phyloP scores from a whole-genome alignment of 2,329 filamentous ascomycete genomes.

The Hypoxylon sp. region DNA sequence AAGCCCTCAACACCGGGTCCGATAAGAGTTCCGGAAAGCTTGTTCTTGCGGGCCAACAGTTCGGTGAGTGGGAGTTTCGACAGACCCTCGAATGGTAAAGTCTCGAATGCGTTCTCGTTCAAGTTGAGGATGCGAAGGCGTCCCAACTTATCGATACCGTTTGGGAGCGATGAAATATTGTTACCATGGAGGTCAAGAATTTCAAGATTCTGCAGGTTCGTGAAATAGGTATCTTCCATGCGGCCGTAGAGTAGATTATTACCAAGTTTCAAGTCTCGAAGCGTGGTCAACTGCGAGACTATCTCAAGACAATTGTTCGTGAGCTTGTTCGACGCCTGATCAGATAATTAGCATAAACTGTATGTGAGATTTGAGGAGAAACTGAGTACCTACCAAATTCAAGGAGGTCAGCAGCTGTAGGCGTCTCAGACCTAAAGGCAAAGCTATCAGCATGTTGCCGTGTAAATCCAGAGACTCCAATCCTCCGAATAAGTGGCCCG shows the following conservation, averaged over 20 bases:
- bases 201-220: conserved; percentile 78
- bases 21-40: conserved; percentile 80
- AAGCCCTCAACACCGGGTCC: conserved; percentile 71
- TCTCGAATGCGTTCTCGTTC: conserved; percentile 81
- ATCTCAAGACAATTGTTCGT: conserved; percentile 79
- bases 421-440: conserved; percentile 83
- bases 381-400: conserved; percentile 75
- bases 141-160: conserved; percentile 74
- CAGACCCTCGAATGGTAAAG: conserved; percentile 78
- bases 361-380: neutral
- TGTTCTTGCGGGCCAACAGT: conserved; percentile 82
- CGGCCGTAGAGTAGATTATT: conserved; percentile 81
- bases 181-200: conserved; percentile 87
- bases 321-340: conserved; percentile 84
- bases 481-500: conserved; percentile 83
- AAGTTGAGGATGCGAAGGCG: conserved; percentile 83
- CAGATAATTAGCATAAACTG: conserved; percentile 45
- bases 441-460: conserved; percentile 79
- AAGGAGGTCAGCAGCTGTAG: conserved; percentile 82
- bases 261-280: conserved; percentile 86
- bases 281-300: conserved; percentile 77
- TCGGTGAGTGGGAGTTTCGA: conserved; percentile 79
- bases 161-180: conserved; percentile 78
- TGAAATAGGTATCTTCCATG: conserved; percentile 73
- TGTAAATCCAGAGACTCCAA: conserved; percentile 88